These are phyloP conservation scores for Pontederia crassipes DNA, from an alignment of 176 grass and related monocot species.

Conservation along the genomic window DNA sequence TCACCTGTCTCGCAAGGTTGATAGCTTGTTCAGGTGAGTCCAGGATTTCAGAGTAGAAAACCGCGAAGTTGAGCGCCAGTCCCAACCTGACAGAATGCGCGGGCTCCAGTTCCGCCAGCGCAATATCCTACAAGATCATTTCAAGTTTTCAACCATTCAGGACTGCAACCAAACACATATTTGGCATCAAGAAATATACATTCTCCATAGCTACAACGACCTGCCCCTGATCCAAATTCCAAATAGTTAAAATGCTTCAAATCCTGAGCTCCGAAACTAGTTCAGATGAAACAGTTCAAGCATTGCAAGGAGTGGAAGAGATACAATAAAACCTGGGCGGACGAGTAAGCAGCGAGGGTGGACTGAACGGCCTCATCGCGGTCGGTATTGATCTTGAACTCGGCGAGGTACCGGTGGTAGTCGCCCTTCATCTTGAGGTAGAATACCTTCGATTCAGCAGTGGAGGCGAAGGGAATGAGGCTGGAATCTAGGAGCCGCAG, in stretches of 20 bases:
- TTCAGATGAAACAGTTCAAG: no score
- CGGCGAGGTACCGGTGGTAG: conserved; percentile 19
- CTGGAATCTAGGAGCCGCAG: background rate
- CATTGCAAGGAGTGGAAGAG: no score
- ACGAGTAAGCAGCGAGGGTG: conserved; percentile 11
- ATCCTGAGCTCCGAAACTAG: no score
- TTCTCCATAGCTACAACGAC: no score
- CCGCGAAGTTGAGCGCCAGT: conserved; percentile 2
- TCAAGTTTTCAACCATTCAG: no score
- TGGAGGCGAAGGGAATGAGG: background rate
- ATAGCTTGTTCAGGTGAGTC: conserved; percentile 1
- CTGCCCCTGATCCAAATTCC: no score
- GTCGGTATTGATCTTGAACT: conserved; percentile 10
- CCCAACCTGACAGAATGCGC: background rate
- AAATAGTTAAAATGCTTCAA: no score
- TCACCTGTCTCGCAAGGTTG: background rate
- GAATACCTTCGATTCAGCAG: conserved; percentile 4
- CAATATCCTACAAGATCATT: background rate
- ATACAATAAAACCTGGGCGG: conserved; percentile 3
- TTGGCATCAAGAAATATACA: no score
- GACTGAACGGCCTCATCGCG: background rate
- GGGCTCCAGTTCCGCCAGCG: background rate
- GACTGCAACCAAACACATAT: no score
- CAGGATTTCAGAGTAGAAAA: conserved; percentile 4
- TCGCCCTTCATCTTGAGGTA: conserved; percentile 21